Conservation (phyloP, 2,329 filamentous ascomycete genomes). For the Akanthomyces uredinophilus region DNA sequence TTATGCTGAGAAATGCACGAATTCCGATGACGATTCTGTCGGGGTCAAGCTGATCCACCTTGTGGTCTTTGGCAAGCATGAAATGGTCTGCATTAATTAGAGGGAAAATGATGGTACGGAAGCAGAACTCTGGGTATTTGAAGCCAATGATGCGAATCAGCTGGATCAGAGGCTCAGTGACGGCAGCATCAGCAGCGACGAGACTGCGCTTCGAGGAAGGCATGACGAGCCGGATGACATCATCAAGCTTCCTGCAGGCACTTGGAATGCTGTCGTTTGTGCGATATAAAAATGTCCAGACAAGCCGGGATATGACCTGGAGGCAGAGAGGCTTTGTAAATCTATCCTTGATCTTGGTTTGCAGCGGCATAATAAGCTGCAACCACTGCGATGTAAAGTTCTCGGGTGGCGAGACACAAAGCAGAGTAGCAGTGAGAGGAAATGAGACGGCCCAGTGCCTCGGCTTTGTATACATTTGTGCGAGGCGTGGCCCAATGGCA, state of each 20-base stretch:
- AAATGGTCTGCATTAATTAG: slow-evolving; percentile 92
- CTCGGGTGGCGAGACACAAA: slow-evolving; percentile 84
- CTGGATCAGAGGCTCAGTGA: slow-evolving; percentile 86
- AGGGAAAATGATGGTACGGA: slow-evolving; percentile 88
- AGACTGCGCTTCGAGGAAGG: slow-evolving; percentile 75
- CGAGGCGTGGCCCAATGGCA: slow-evolving; percentile 70
- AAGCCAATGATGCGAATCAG: slow-evolving; percentile 92
- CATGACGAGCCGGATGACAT: slow-evolving; percentile 79
- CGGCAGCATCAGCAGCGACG: slow-evolving; percentile 74
- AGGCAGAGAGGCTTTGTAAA: slow-evolving; percentile 72
- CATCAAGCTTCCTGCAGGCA: slow-evolving; percentile 76
- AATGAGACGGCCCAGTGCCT: slow-evolving; percentile 89
- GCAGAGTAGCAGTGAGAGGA: slow-evolving; percentile 76
- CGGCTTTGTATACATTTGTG: slow-evolving; percentile 83
- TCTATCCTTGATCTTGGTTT: slow-evolving; percentile 80
- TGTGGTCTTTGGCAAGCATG: slow-evolving; percentile 66
- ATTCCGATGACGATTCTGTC: slow-evolving; percentile 98
- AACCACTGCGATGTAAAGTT: slow-evolving; percentile 83
- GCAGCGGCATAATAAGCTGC: slow-evolving; percentile 69
- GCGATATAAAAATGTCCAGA: slow-evolving; percentile 94
- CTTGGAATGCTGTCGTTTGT: slow-evolving; percentile 64
- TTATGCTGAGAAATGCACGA: slow-evolving; percentile 84
- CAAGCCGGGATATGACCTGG: slow-evolving; percentile 80
- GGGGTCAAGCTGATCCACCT: slow-evolving; percentile 88
- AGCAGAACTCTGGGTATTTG: slow-evolving; percentile 90